Evolutionary conservation across 257 asterid species (phyloP), one percentile per base, ranked within the genome.

Genomic region (Solanum raphanifolium): DNA sequence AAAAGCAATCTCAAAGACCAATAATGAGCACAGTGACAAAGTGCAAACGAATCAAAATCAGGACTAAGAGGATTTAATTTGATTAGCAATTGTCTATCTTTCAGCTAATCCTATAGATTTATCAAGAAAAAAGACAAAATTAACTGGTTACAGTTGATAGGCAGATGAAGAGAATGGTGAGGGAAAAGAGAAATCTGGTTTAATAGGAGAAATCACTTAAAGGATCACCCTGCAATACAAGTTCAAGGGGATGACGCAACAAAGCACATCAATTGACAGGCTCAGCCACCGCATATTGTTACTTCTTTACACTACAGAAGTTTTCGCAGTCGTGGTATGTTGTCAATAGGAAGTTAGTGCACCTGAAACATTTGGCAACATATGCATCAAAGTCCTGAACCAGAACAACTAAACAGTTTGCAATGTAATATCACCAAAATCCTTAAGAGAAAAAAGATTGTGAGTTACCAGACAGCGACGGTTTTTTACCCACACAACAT

Each of bases 141-240:
- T 90, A 95, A 88, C 85, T 91, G 92, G 98, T 89, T 71, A 95
- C 96, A 97, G 95, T 92, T 89, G 93, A 73, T 58, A 83, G 65
- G 65, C 32, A 86, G 39, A 74, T 36, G 32, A 32, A 89, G 13
- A 88, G 69, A 85, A 43, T 60, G 13, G 58, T 10, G 66, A 83
- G 86, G 87, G n/a, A 72, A 82, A 68, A 55, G 36, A 36, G 18
- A 48, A 86, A 85, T n/a, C 62, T 73, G 71, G 87, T 52, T 83
- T 46, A 90, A 88, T 46, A 20, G 68, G 86, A 27, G 73, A 81
- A 81, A 48, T 35, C 60, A 84, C 90, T 93, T 94, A 95, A 89
- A 95, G 96, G 89, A 95, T 94, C 89, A 94, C 97, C 91, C 95
- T 92, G 92, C 98, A 94, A 89, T 90, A 95, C 83, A 95, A 91